A percentile compares a stretch with the other conserved stretches of the same genome.
phyloP scores from a whole-genome alignment of 192 early-diverging fungal species.

The Gigaspora rosea region DNA sequence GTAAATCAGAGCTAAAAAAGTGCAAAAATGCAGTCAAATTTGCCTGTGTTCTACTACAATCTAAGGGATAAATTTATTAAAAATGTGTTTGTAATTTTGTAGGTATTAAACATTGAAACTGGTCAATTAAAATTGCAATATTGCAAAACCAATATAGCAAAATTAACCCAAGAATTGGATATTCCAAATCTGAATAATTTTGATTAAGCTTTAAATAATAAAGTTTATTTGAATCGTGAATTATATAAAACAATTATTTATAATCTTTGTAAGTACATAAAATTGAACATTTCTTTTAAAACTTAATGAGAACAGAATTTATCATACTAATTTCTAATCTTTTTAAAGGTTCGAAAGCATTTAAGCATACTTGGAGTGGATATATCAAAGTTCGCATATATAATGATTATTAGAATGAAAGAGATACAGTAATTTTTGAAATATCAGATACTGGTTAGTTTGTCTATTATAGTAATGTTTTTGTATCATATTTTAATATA shows the following conservation, averaged over 20 bases:
- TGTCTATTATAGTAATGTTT: too few relatives aligned
- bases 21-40: too few relatives aligned
- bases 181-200: conserved; percentile 23
- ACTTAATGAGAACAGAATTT: not conserved
- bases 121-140: conserved; percentile 38
- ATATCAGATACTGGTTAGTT: too few relatives aligned
- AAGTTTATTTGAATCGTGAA: conserved; percentile 15
- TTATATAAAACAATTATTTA: conserved; percentile 24
- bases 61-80: too few relatives aligned
- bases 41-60: too few relatives aligned
- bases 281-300: conserved; percentile 5
- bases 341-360: conserved; percentile 42
- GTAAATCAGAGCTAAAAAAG: too few relatives aligned
- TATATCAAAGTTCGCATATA: conserved; percentile 54
- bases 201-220: not conserved
- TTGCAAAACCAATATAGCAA: conserved; percentile 47
- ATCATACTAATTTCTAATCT: not conserved
- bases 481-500: too few relatives aligned
- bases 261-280: too few relatives aligned
- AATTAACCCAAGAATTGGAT: conserved; percentile 48
- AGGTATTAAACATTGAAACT: conserved; percentile 14
- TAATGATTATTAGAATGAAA: conserved; percentile 40
- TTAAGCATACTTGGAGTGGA: too few relatives aligned
- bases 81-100: too few relatives aligned
- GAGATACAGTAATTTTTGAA: conserved; percentile 38